Base-by-base conservation (phyloP, 2,329 filamentous ascomycete species). In the Cucurbitaria berberidis region DNA sequence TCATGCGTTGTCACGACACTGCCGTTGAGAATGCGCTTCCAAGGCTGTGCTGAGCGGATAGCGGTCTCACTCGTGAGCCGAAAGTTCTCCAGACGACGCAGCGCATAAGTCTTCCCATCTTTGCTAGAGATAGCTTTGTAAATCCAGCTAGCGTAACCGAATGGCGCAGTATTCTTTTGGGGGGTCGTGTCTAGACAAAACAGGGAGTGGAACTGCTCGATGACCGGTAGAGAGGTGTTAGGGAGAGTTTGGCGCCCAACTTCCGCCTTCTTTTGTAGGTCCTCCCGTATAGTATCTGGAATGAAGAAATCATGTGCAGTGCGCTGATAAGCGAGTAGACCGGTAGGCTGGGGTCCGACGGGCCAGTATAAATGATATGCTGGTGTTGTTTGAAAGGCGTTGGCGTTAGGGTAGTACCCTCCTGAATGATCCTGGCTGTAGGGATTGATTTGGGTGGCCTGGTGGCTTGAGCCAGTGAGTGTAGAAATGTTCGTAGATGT, bases 81-180 rank as follows among this genome's bases (percentile, higher is more conserved):
- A 70, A 92, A 97, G 43, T 91, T 89, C 81, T 97, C 92, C 19
- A 99, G 83, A 57, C 95, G 84, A 58, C 95, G 85, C 41, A 99
- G 80, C 51, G 89, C 91, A 75, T 96, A 98, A n/a, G 88, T 86
- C 60, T 90, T 88, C 10, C 93, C 95, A 65, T 93, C 93, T 71
- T 95, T 95, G 74, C 85, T 88, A 6, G 91, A 96, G 21, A 89
- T 87, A 8, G 93, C 93, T 78, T 98, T 98, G 79, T 97, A 99
- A 0, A 96, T 86, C 91, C 93, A 98, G 65, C 89, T 96, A 5
- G 89, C 86, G 68, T 91, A 96, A 24, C 92, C 91, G 75, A 97
- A 97, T 15, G 89, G 85, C 11, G 85, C 83, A 3, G 87, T 84
- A 62, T 88, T 91, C 73, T 91, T 93, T 61, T 92, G 86, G 55